Evolutionary conservation across 139 green algal genomes (phyloP).

Genomic region (Mychonastes homosphaera): DNA sequence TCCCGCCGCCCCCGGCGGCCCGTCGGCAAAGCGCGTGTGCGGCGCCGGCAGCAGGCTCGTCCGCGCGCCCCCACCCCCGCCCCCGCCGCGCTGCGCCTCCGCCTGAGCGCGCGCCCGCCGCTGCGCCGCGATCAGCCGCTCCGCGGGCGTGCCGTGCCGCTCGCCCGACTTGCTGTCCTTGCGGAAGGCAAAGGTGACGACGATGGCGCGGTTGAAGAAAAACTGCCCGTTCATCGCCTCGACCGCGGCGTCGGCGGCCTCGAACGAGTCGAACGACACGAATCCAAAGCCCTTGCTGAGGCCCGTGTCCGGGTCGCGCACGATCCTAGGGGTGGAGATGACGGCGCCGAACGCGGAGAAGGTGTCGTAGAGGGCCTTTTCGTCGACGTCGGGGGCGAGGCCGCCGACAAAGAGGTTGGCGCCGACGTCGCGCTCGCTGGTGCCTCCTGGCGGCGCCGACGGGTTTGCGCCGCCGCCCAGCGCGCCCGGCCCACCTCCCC

Average conservation of each 20-base stretch:
- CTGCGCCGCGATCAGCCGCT: conserved; percentile 85
- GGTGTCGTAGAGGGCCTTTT: conserved; percentile 98
- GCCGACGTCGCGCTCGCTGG: conserved; percentile 82
- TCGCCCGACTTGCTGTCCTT: conserved; percentile 91
- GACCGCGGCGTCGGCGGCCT: conserved; percentile 82
- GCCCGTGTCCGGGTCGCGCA: conserved; percentile 89
- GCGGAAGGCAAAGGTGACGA: conserved; percentile 91
- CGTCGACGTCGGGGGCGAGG: conserved; percentile 92
- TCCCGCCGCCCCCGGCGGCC: conserved; percentile 40
- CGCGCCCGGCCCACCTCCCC: too few relatives aligned
- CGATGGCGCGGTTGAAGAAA: conserved; percentile 81
- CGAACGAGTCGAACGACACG: conserved; percentile 88
- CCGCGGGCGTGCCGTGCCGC: conserved; percentile 87
- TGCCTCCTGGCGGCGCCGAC: too few relatives aligned
- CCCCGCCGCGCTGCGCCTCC: too few relatives aligned
- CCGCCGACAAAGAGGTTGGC: conserved; percentile 98
- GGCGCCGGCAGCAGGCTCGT: conserved; percentile 62
- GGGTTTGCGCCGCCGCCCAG: too few relatives aligned
- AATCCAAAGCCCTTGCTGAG: conserved; percentile 86
- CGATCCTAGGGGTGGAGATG: conserved; percentile 87
- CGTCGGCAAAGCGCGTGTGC: conserved; percentile 81
- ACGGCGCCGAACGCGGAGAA: conserved; percentile 96
- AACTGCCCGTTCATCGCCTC: conserved; percentile 96
- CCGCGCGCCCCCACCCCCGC: too few relatives aligned
- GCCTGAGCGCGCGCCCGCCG: too few relatives aligned